phyloP scores from a whole-genome alignment of 2,329 filamentous ascomycete genomes.

The Niveomyces coronatus region DNA sequence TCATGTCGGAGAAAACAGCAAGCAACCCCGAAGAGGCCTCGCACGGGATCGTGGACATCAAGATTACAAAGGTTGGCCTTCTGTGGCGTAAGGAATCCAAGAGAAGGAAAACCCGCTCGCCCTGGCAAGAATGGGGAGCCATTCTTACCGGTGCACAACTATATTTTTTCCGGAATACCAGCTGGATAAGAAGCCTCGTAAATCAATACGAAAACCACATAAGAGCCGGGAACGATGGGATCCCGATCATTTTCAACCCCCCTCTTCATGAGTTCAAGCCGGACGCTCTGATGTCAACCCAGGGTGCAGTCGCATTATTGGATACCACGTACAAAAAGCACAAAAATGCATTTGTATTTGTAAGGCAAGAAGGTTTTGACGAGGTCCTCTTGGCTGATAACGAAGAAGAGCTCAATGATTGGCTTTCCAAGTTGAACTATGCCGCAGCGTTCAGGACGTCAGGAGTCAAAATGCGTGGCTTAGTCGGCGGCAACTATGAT shows the following conservation, averaged over 20 bases:
- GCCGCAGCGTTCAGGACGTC: conserved; percentile 88
- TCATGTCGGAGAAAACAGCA: conserved; percentile 78
- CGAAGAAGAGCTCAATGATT: conserved; percentile 90
- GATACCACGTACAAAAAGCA: conserved; percentile 88
- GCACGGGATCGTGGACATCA: conserved; percentile 91
- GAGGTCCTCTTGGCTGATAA: conserved; percentile 86
- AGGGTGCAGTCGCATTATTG: conserved; percentile 79
- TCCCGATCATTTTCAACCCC: conserved; percentile 80
- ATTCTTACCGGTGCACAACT: conserved; percentile 93
- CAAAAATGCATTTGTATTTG: conserved; percentile 89
- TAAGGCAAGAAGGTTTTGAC: conserved; percentile 76
- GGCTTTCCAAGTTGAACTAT: conserved; percentile 93
- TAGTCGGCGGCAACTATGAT: conserved; percentile 76
- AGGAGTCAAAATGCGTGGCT: conserved; percentile 80
- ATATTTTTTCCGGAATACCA: conserved; percentile 89
- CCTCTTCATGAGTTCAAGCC: conserved; percentile 88
- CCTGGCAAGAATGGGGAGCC: conserved; percentile 98
- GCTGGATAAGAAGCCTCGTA: conserved; percentile 87
- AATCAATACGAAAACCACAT: conserved; percentile 77
- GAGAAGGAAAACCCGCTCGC: conserved; percentile 87
- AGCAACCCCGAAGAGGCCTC: conserved; percentile 79
- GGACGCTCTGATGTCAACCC: conserved; percentile 85
- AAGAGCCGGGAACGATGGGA: conserved; percentile 63
- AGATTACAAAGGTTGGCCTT: conserved; percentile 89
- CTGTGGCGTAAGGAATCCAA: conserved; percentile 91